Evolutionary conservation across 2,329 filamentous ascomycete species (phyloP), one percentile per base, ranked within the genome.

Genomic region (Aureobasidium zeae): DNA sequence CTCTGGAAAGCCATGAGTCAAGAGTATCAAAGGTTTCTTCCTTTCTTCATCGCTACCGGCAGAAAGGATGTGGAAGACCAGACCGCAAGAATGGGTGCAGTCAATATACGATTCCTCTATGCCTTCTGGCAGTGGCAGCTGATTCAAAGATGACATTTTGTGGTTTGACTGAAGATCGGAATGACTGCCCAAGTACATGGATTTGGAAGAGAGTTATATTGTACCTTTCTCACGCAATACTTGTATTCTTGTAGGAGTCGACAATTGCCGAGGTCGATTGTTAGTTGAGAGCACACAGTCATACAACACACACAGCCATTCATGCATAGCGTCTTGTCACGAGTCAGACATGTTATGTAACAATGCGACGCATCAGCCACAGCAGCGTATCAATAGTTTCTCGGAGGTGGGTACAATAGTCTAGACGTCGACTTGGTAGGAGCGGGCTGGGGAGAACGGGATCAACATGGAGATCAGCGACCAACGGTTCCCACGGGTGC

Each of bases 1-100:
- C 54, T 83, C 79, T 2, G 80, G 80, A 49, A 75, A 84, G 26
- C 80, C 80, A 58, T 82, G 79, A 35, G 75, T 70, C 36, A 81
- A 72, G 5, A 83, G 57, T 7, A 83, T 61, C 9, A 83, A 66
- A 1, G 77, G 77, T 5, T 64, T 67, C 17, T 61, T 53, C 11
- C 53, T 57, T 57, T 19, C 32, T 7, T 19, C 15, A 17, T 17
- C 10, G 19, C 64, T 56, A 30, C 76, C 74, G 12, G 76, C 67
- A 51, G 73, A 70, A 13, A 82, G 65, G 25, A 77, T 58, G 59
- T 84, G 79, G 59, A 76, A 79, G 16, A 67, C 76, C 15, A 83
- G 68, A 38, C 73, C 72, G 51, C 70, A 72, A 1, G 58, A 59
- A 30, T 67, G 59, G 4, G 62, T 63, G 33, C 76, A 77, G 53